These are phyloP conservation scores for Zygoascus tannicola DNA, from an alignment of 805 yeast species.

Conservation along the genomic window DNA sequence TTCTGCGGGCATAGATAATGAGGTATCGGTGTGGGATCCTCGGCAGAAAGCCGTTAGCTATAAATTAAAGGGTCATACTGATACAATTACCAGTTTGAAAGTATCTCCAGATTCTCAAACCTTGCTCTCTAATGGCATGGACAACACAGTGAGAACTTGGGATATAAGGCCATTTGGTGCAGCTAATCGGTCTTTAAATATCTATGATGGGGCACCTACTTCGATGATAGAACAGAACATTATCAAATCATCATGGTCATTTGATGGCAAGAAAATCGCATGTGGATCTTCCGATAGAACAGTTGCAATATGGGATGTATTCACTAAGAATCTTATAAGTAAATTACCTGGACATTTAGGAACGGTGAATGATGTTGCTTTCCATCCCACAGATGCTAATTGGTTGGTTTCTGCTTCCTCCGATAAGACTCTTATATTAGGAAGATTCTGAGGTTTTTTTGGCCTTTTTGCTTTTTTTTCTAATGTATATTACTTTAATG, in stretches of 20 bases:
- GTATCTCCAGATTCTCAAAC: conserved; percentile 40
- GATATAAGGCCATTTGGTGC: conserved; percentile 39
- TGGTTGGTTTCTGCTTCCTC: conserved; percentile 41
- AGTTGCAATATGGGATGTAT: conserved; percentile 52
- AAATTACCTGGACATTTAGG: conserved; percentile 56
- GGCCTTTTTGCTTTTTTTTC: background rate
- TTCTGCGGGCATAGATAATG: conserved; percentile 61
- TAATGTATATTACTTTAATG: conserved; percentile 3
- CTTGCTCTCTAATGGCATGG: conserved; percentile 45
- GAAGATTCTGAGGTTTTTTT: background rate
- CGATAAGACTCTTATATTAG: conserved; percentile 44
- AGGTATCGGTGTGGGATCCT: conserved; percentile 50
- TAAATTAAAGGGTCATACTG: conserved; percentile 38
- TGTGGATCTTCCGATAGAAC: conserved; percentile 60
- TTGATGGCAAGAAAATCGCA: conserved; percentile 31
- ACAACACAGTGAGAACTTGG: conserved; percentile 48
- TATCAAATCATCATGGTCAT: conserved; percentile 39
- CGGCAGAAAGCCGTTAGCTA: conserved; percentile 36
- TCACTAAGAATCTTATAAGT: conserved; percentile 37
- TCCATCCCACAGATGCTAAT: conserved; percentile 34
- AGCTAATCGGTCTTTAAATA: conserved; percentile 27
- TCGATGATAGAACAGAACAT: conserved; percentile 39
- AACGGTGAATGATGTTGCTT: conserved; percentile 51
- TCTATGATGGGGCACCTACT: conserved; percentile 50
- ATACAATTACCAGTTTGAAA: conserved; percentile 45